Evolutionary conservation across 2,329 filamentous ascomycete species (phyloP), one percentile per base, ranked within the genome.

Genomic region (Gnomoniopsis sp.): DNA sequence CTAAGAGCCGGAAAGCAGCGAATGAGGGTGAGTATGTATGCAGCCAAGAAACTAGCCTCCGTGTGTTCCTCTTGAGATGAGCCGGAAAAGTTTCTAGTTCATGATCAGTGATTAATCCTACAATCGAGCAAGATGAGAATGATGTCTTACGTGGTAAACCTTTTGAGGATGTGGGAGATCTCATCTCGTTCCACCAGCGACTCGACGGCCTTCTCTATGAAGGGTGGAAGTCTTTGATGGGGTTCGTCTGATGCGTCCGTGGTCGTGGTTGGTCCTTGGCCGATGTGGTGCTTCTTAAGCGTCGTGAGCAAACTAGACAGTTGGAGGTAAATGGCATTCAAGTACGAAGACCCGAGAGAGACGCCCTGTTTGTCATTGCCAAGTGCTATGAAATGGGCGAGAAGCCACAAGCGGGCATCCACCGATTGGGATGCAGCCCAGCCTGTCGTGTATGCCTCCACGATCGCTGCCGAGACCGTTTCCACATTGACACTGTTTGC

Each of bases 1-100:
- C 87, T 88, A 60, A 86, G 83, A 7, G 81, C 77, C 10, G 93
- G 92, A 64, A 98, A 98, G 66, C 92, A 93, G 59, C 90, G 85
- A 3, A 98, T 77, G 3, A 99, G 76, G 0, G 90, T 93, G 43
- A 98, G 78, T 2, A 92, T 91, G 69, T 96, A 98, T 30, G 89
- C 91, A 14, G 93, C 91, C 43, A 96, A 78, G 14, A 91, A 77
- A 65, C 88, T 89, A 2, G 90, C 88, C 68, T 89, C 84, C 59
- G 82, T 77, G 8, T 76, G 75, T 22, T 77, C 67, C 67, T 76
- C 68, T 6, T 68, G 65, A 11, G 62, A 63, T n/a, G 69, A 67
- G 7, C 66, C 67, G 3, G 63, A 59, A 46, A 66, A 65, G 66
- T 74, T 60, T 61, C 73, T 67, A 22, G 2, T 14, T 17, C 7